Conservation (phyloP, 257 asterid species). For the Jacaranda copaia region DNA sequence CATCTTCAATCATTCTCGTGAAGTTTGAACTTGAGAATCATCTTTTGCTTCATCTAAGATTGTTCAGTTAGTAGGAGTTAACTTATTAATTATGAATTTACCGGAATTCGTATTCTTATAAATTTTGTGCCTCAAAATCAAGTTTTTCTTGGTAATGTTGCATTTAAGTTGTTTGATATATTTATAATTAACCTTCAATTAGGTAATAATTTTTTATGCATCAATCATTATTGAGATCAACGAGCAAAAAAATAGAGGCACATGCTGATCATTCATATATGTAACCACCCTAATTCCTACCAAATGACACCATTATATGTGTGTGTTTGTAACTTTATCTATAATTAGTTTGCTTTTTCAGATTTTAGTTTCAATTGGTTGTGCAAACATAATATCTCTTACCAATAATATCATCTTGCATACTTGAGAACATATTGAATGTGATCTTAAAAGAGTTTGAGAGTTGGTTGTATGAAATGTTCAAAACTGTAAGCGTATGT, state of each 20-base stretch:
- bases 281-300: background rate
- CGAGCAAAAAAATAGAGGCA: slow-evolving; percentile 6
- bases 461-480: slow-evolving; percentile 85
- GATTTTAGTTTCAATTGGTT: slow-evolving; percentile 29
- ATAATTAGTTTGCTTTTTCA: background rate
- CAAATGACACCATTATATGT: background rate
- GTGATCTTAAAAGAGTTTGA: slow-evolving; percentile 99
- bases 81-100: slow-evolving; percentile 2
- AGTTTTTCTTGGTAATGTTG: background rate
- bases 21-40: background rate
- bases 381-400: slow-evolving; percentile 30
- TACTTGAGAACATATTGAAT: slow-evolving; percentile 95
- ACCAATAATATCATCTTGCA: slow-evolving; percentile 48
- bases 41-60: slow-evolving; percentile 1
- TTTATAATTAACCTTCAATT: background rate
- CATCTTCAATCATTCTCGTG: background rate
- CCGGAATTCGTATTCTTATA: background rate
- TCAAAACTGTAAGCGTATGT: slow-evolving; percentile 75
- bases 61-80: slow-evolving; percentile 1
- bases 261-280: background rate
- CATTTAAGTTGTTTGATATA: background rate
- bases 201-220: background rate
- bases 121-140: slow-evolving; percentile 13
- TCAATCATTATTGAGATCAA: slow-evolving; percentile 25
- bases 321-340: background rate